These are phyloP conservation scores for Neofusicoccum sp. DNA, from an alignment of 2,329 filamentous ascomycete genomes.

Conservation along the genomic window DNA sequence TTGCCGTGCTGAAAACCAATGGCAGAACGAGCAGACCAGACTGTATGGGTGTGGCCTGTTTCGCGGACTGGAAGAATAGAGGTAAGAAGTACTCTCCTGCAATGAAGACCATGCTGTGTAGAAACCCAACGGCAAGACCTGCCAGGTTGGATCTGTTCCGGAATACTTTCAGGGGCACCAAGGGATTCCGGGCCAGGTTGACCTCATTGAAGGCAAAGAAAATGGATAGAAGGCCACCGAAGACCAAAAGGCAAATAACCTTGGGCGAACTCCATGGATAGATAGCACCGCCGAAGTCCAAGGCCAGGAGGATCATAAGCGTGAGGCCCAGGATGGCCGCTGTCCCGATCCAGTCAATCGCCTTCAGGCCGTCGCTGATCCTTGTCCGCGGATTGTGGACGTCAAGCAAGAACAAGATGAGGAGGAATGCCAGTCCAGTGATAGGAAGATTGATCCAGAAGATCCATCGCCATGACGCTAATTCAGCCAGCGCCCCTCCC, in stretches of 20 bases:
- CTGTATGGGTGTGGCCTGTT: conserved; percentile 61
- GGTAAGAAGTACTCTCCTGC: conserved; percentile 71
- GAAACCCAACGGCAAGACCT: conserved; percentile 53
- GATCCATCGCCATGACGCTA: conserved; percentile 55
- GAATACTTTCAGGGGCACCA: conserved; percentile 69
- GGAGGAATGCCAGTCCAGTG: conserved; percentile 50
- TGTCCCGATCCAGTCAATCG: conserved; percentile 57
- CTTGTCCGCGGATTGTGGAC: conserved; percentile 58
- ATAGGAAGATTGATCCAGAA: conserved; percentile 61
- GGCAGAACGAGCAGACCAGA: conserved; percentile 56
- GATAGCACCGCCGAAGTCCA: conserved; percentile 58
- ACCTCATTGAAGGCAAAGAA: conserved; percentile 65
- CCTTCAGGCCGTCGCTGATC: conserved; percentile 51
- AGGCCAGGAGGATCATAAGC: conserved; percentile 55
- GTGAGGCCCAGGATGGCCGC: conserved; percentile 55
- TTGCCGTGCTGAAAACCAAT: too few species aligned
- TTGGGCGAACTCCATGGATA: conserved; percentile 59
- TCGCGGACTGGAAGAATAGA: conserved; percentile 71
- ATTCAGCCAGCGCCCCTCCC: conserved; percentile 53
- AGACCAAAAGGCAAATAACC: conserved; percentile 58
- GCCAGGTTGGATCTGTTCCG: conserved; percentile 60
- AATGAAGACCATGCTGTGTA: conserved; percentile 58
- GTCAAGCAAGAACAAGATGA: conserved; percentile 57
- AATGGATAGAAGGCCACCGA: conserved; percentile 52
- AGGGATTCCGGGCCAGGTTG: conserved; percentile 61